Base-by-base conservation (phyloP, 129 eudicot genomes). In the Lactuca sativa region DNA sequence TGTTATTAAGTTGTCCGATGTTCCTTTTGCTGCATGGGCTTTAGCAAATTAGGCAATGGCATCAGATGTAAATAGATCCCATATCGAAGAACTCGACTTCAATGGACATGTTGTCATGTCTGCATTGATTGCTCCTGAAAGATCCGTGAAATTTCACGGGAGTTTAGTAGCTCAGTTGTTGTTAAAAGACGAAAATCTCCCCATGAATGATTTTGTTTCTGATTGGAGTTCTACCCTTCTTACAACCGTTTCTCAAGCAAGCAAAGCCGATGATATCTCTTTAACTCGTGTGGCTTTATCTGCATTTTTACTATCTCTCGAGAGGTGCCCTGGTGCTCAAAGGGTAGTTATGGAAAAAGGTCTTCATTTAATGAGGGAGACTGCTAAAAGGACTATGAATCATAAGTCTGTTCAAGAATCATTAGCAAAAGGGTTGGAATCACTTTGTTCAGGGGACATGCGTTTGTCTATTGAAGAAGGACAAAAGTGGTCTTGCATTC, bases 21-120 rank as follows among this genome's bases (percentile, higher is more conserved):
- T 95, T 52, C 99, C 99, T 6, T 95, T 95, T 76, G 99, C 97
- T 69, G 93, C 97, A 43, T 95, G 99, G 99, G 99, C 97, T 37
- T 70, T 95, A 70, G 97, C 97, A 49, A 95, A 90, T 74, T 95
- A 97, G 99, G 99, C 99, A 56, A 87, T 82, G 95, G 96, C 99
- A 53, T 95, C 99, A 43, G 91, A 90, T 55, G 83, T 76, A 4
- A 95, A 95, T 62, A 83, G 99, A 64, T 76, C 90, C 12, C 96
- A 87, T 68, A 95, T 95, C 62, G 97, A 90, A 76, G 99, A 95
- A 77, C 84, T 95, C 62, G 99, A 95, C 76, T 84, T 69, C 36
- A 95, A 95, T 69, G 99, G 99, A 30, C 90, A 83, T 68, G 99
- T 91, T 18, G 89, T 95, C 72, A 90, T 87, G 96, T 82, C 90